These are phyloP conservation scores for Pulveroboletus sp. DNA, from an alignment of 768 basidiomycete genomes.

Conservation along the genomic window DNA sequence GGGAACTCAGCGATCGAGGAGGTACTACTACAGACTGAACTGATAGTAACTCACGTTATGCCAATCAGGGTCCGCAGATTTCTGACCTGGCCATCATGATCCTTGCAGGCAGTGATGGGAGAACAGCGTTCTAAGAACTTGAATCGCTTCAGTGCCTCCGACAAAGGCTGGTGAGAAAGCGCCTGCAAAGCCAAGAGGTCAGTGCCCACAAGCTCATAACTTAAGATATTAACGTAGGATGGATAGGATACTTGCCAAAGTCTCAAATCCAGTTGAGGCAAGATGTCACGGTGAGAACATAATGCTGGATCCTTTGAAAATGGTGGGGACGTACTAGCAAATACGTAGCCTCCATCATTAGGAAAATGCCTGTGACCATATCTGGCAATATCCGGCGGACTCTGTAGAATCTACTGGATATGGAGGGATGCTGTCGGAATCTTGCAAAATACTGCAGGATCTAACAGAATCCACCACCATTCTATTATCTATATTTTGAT, in stretches of 20 bases:
- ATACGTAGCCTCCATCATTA: no score
- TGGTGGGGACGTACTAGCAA: constrained; percentile 5
- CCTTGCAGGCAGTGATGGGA: neutral
- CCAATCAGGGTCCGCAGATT: constrained; percentile 21
- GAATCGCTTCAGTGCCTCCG: neutral
- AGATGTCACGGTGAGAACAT: constrained; percentile 8
- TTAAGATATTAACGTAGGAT: neutral
- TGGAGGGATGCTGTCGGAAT: no score
- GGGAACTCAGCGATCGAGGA: constrained; percentile 39
- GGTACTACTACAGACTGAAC: constrained; percentile 19
- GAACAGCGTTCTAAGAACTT: neutral
- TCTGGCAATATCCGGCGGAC: no score
- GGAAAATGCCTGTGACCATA: no score
- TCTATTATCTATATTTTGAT: no score
- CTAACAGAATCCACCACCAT: no score
- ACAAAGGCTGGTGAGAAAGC: constrained; percentile 31
- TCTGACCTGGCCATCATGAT: neutral
- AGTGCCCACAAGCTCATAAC: constrained; percentile 3
- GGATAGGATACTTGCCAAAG: constrained; percentile 12
- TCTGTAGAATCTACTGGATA: no score
- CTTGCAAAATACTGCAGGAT: no score
- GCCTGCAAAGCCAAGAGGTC: constrained; percentile 23
- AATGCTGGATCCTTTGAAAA: constrained; percentile 25
- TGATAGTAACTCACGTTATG: constrained; percentile 20
- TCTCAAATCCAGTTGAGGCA: constrained; percentile 14